Conservation (phyloP, 345 rosid genomes). For the Populus simonii region DNA sequence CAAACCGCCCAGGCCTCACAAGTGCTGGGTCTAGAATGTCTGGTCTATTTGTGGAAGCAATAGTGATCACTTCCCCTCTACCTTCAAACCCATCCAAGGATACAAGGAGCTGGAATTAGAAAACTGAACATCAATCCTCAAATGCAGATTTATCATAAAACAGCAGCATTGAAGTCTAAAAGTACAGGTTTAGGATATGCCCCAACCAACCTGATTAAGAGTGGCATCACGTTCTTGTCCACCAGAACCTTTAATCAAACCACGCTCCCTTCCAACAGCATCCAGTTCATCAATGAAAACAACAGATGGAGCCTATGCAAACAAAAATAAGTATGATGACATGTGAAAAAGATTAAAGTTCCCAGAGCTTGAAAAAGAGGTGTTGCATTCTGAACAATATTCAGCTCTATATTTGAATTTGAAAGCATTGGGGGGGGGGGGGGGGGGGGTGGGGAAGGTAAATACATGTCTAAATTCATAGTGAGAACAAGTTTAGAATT, state of each 20-base stretch:
- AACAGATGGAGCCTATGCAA: constrained; percentile 77
- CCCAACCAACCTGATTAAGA: constrained; percentile 74
- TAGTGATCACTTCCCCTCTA: constrained; percentile 90
- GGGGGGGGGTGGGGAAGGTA: neutral
- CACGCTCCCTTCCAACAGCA: constrained; percentile 97
- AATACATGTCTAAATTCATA: neutral
- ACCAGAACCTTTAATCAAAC: constrained; percentile 90
- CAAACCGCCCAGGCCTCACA: constrained; percentile 89
- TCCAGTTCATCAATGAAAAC: constrained; percentile 92
- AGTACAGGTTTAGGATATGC: neutral
- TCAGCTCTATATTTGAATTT: neutral
- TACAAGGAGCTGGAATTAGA: constrained; percentile 69
- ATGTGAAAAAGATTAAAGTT: neutral
- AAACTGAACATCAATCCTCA: constrained; percentile 1
- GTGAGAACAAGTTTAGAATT: neutral
- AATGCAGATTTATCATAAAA: neutral
- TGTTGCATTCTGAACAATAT: neutral
- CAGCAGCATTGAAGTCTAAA: constrained; percentile 1
- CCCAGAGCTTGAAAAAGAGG: neutral
- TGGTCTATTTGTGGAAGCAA: constrained; percentile 93
- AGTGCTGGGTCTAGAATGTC: constrained; percentile 97
- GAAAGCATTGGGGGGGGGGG: neutral
- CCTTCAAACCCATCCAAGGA: constrained; percentile 98
- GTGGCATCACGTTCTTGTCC: constrained; percentile 99
- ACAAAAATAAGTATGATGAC: constrained; percentile 8